Conservation (phyloP, 805 yeast species). For the Candida tammaniensis region DNA sequence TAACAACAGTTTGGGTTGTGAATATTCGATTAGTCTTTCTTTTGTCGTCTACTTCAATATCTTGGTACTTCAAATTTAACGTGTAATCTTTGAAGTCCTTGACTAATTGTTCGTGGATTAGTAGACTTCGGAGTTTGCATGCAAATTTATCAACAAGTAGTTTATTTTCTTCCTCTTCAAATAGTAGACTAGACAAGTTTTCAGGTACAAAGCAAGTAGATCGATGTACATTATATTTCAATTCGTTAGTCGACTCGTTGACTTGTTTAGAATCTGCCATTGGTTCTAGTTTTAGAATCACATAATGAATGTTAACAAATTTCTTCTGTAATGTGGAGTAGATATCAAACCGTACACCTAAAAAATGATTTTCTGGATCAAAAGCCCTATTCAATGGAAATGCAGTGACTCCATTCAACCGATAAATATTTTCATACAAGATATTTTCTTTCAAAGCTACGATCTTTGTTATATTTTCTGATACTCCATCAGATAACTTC, state of each 20-base stretch:
- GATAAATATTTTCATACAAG: conserved; percentile 43
- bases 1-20: not conserved
- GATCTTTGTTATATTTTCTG: conserved; percentile 10
- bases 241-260: not conserved
- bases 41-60: not conserved
- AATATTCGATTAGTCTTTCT: conserved; percentile 1
- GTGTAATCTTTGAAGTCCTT: conserved; percentile 5
- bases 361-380: conserved; percentile 21
- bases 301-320: conserved; percentile 46
- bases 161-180: not conserved
- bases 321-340: conserved; percentile 20
- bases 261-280: not conserved
- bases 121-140: not conserved
- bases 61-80: not conserved
- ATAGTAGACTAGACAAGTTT: conserved; percentile 1
- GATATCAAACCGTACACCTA: conserved; percentile 53
- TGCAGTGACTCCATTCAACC: conserved; percentile 50
- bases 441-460: conserved; percentile 26
- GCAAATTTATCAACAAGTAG: conserved; percentile 2
- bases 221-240: conserved; percentile 1
- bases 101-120: not conserved
- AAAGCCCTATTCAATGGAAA: conserved; percentile 45
- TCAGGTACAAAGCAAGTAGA: conserved; percentile 9
- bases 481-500: conserved; percentile 3
- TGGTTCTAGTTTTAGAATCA: conserved; percentile 29